A percentile compares a stretch with the other conserved stretches of the same genome.
Evolutionary conservation across 495 filamentous ascomycete genomes (phyloP).

Genomic region (Tuber microsphaerosporum): DNA sequence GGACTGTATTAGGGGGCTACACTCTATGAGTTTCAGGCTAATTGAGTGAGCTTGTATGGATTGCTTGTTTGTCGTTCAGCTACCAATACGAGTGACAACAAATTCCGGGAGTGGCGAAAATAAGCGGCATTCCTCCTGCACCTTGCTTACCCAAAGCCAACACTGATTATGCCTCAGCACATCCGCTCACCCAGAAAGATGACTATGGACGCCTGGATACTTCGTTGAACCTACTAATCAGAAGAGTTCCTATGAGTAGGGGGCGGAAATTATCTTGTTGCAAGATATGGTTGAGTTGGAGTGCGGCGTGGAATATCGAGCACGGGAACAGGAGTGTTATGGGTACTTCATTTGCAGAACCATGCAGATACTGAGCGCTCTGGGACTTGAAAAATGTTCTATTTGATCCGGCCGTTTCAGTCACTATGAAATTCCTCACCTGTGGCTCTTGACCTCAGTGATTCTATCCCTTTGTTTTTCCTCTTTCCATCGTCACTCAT

Average conservation of each 20-base stretch:
- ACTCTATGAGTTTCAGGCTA: not conserved
- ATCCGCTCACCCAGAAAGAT: not conserved
- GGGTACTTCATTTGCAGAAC: not conserved
- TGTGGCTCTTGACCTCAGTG: not conserved
- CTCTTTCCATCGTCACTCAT: not conserved
- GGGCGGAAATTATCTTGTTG: not conserved
- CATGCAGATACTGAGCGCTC: not conserved
- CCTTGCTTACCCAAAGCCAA: not conserved
- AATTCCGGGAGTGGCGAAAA: not conserved
- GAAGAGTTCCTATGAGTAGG: not conserved
- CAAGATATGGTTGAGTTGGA: not conserved
- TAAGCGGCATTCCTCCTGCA: not conserved
- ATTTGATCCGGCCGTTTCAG: conserved; percentile 9
- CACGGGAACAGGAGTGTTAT: not conserved
- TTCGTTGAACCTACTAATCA: not conserved
- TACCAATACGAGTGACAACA: not conserved
- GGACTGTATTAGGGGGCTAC: not conserved
- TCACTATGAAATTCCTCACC: not conserved
- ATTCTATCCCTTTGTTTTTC: not conserved
- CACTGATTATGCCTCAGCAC: not conserved
- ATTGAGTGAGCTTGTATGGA: not conserved
- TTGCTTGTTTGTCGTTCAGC: not conserved
- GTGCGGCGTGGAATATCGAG: not conserved
- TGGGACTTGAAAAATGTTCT: conserved; percentile 1
- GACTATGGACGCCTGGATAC: not conserved